Evolutionary conservation across 2,329 filamentous ascomycete genomes (phyloP), one percentile per base, ranked within the genome.

Genomic region (Fusarium tanahbumbuense): DNA sequence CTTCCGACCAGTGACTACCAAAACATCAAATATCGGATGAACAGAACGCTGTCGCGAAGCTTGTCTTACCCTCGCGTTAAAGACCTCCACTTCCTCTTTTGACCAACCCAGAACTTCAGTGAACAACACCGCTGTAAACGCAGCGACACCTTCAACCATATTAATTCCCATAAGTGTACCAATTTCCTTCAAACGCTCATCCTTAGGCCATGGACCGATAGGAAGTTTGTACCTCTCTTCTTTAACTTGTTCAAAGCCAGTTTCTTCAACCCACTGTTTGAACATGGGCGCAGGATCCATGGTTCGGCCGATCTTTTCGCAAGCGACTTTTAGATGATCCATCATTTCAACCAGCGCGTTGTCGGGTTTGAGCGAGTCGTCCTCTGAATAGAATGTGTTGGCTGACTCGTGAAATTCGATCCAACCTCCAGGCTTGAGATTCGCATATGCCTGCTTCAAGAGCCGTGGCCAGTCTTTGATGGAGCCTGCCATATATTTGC

Each of bases 341-440:
- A 73, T 74, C 70, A 78, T 72, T 18, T 75, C 66, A 16, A 78
- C 71, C 2, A 85, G 64, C 0, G 81, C 73, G 52, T 83, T 76
- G 25, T 81, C 73, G 5, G 76, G 72, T 0, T 73, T 64, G 63
- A 84, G 79, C 3, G 79, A 76, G 32, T 73, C 78, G 48, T 83
- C 81, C 61, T 83, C 81, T 28, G 78, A 82, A 34, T 77, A 76
- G 4, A 80, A 73, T 16, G 73, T 74, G 22, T 77, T 78, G 52
- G 79, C 78, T 22, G 81, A 75, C 50, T 85, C 83, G 10, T 83
- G 80, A 28, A 83, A 78, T 66, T 86, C 83, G 22, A 86, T 75
- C 80, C 82, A 85, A 22, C 82, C 83, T 30, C 84, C 84, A 0
- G 84, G 83, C 25, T 78, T 81, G 3, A 86, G 75, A 67, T 83